Evolutionary conservation across 164 flowering plant species (phyloP), one percentile per base, ranked within the genome.

Genomic region (Nelumbo lutea): DNA sequence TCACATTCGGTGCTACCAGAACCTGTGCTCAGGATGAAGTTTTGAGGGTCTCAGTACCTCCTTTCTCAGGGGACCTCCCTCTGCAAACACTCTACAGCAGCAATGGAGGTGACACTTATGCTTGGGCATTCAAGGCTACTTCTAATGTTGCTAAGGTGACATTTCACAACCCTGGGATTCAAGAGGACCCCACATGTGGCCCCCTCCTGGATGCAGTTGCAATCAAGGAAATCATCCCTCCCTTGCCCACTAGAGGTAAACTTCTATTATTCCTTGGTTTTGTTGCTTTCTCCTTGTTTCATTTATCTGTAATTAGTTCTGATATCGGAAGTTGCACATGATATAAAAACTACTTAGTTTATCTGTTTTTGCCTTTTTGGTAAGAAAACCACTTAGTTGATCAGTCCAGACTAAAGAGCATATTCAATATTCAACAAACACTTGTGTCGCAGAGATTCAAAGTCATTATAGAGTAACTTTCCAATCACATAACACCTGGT

Each of bases 21-120:
- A 94, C 98, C 53, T 94, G 98, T 81, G 97, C 97, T 6, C 96
- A 94, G 72, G 91, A 90, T 3, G 98, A 94, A 81, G 90, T 87
- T 8, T 68, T 93, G 67, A 82, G 89, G 70, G 90, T 90, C 59
- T 79, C 84, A 0, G 97, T 87, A n/a, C 82, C 79, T 61, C 79
- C 89, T 56, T 85, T 73, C 61, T 11, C 77, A 8, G 98, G 91
- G 15, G 93, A 88, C 60, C 80, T 91, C 39, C 90, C 96, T 8
- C 69, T 91, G 67, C 96, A 90, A 76, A 91, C 97, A 6, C 81
- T 91, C 27, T 91, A 90, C 57, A 83, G 85, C 68, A 89, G 90
- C 68, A 71, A 79, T 78, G 98, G 96, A 3, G 97, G 93, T 9
- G 96, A 91, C 57, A 79, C 79, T 45, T 87, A 90, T 69, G 95